Evolutionary conservation across 305 asterid genomes (phyloP), one percentile per base, ranked within the genome.

Genomic region (Fraxinus greggii): DNA sequence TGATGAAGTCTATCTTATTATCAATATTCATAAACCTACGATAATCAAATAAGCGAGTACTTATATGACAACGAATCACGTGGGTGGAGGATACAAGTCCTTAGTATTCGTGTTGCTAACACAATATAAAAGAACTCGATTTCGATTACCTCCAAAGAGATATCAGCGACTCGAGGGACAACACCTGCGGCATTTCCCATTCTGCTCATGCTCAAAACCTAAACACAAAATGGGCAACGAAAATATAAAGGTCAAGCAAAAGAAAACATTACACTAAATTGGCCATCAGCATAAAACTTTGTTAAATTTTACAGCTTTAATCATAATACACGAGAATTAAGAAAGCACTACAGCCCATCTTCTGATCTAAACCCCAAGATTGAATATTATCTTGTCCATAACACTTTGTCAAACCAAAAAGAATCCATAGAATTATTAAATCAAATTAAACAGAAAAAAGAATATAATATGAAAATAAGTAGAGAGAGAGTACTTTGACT

Each of bases 151-250:
- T 92, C 92, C 9, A 96, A 87, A 59, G 97, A 92, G 83, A 85
- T 88, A 88, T 88, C 95, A 85, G 95, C 91, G 59, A 89, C 91
- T 17, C 81, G 88, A 33, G 97, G 95, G 36, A 94, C 89, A 85
- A 88, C 93, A 84, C 96, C 92, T 76, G 91, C 90, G 79, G 97
- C 97, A 89, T 95, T 95, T 5, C 98, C 98, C 86, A 94, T 87
- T 86, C 98, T 92, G 83, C 98, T 94, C 97, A 94, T 88, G 85
- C 98, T 94, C 21, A 94, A 89, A 82, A 94, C 98, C 98, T 94
- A 90, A 83, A 48, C 45, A 1, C 77, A 74, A 24, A 36, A 33
- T 0, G n/a, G 19, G 12, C 59, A 65, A 56, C 8, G 32, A 28
- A 81, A 74, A 51, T 78, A 28, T 26, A 13, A 26, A 29, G 23